Evolutionary conservation across 352 stramenopile species (phyloP).

Genomic region (Pythium aristosporum): DNA sequence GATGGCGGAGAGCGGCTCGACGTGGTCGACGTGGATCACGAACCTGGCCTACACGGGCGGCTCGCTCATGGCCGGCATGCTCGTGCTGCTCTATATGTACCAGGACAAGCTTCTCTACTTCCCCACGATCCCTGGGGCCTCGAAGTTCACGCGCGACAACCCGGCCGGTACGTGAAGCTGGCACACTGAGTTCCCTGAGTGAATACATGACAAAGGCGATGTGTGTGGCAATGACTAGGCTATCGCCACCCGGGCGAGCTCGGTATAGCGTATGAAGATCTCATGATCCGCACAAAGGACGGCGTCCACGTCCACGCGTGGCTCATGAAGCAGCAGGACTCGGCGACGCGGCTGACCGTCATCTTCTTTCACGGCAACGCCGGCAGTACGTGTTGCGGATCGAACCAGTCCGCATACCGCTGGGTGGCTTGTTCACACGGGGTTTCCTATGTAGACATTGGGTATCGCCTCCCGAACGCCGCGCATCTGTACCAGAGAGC

Average conservation of each 20-base stretch:
- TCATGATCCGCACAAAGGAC: conserved; percentile 85
- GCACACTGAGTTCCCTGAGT: background rate
- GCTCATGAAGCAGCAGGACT: conserved; percentile 87
- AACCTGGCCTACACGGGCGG: conserved; percentile 61
- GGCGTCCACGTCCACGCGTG: conserved; percentile 89
- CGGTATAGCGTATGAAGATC: conserved; percentile 87
- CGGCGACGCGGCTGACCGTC: conserved; percentile 69
- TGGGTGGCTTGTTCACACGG: background rate
- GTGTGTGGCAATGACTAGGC: conserved; percentile 29
- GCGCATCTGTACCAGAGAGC: conserved; percentile 88
- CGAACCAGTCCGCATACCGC: background rate
- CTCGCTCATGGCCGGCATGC: conserved; percentile 52
- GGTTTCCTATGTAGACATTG: conserved; percentile 72
- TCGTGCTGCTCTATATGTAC: conserved; percentile 79
- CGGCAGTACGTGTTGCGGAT: conserved; percentile 57
- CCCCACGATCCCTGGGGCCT: conserved; percentile 68
- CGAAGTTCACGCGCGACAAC: conserved; percentile 84
- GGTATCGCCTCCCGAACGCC: conserved; percentile 92
- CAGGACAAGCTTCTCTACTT: conserved; percentile 87
- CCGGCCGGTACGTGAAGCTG: conserved; percentile 40
- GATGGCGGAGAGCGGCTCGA: conserved; percentile 38
- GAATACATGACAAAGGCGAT: background rate
- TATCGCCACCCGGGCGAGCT: conserved; percentile 89
- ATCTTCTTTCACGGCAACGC: conserved; percentile 97
- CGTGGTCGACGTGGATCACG: conserved; percentile 59